Conservation (phyloP, 2,329 filamentous ascomycete species). For the Neoarthrinium moseri region DNA sequence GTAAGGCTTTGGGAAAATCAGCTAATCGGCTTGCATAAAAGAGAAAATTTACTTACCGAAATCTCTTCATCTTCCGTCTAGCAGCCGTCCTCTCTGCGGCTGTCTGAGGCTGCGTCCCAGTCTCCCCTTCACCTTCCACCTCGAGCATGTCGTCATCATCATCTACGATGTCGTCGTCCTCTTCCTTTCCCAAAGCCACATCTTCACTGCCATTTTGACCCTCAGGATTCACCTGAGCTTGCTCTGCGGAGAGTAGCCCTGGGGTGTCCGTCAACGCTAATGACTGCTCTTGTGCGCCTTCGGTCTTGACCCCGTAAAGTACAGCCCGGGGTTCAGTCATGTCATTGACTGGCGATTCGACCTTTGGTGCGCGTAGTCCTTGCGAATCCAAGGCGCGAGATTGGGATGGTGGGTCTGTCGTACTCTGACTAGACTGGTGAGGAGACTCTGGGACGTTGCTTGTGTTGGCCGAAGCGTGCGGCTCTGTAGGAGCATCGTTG, state of each 20-base stretch:
- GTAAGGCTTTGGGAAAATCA: constrained; percentile 67
- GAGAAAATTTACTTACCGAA: constrained; percentile 58
- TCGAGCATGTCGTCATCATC: constrained; percentile 59
- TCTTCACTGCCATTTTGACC: constrained; percentile 36
- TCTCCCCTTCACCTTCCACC: constrained; percentile 38
- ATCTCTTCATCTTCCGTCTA: constrained; percentile 72
- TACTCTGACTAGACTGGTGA: constrained; percentile 48
- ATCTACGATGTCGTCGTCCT: constrained; percentile 51
- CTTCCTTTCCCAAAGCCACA: constrained; percentile 41
- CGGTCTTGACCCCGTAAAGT: constrained; percentile 35
- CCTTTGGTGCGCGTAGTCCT: constrained; percentile 39
- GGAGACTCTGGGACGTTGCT: constrained; percentile 58
- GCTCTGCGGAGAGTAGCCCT: constrained; percentile 35
- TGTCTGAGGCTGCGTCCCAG: constrained; percentile 45
- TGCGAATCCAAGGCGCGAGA: constrained; percentile 38
- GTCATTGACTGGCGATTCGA: constrained; percentile 36
- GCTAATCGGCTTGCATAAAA: constrained; percentile 16
- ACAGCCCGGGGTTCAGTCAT: constrained; percentile 30
- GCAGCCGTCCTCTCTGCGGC: constrained; percentile 55
- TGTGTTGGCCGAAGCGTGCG: constrained; percentile 34
- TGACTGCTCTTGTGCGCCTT: constrained; percentile 37
- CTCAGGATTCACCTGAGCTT: constrained; percentile 29
- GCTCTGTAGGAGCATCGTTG: constrained; percentile 31
- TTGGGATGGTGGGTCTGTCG: constrained; percentile 29
- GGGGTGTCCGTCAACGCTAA: constrained; percentile 38